Evolutionary conservation across 805 yeast genomes (phyloP), one percentile per base, ranked within the genome.

Genomic region (Candida railenensis): DNA sequence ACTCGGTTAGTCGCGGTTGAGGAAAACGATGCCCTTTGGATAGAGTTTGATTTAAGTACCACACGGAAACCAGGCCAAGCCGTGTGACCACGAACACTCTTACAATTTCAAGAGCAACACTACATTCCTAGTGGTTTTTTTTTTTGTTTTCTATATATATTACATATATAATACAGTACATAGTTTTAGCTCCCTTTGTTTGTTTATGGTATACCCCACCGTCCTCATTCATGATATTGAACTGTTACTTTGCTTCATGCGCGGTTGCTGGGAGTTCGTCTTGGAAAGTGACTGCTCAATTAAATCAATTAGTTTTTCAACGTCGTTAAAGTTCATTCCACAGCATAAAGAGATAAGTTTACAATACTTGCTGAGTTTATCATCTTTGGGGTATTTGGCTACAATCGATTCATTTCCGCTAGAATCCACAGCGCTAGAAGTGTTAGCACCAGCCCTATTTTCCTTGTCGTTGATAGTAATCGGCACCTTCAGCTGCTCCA

Each of bases 321-420:
- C 74, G 39, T 72, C 76, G 32, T 57, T 53, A 44, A 69, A 51
- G 37, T 66, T 54, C 74, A 72, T 68, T 12, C 74, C 77, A 47
- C 76, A 72, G 48, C 76, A 70, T 20, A 66, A 53, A 12, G 76
- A 63, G 5, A 72, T 67, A 46, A 72, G 58, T 48, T 63, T 62
- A 51, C 75, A 68, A 51, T 72, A 72, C 50, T 72, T 72, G 55
- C 61, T 60, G 28, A 71, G 57, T 40, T 59, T 61, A 47, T 69
- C 73, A 34, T 62, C 63, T 4, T 57, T 48, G 2, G 72, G 63
- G 46, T 57, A 63, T 40, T 52, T 52, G 21, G 62, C 52, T 15
- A 61, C 56, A 14, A 56, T 50, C 16, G 64, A 56, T n/a, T 36
- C 14, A n/a, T n/a, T n/a, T 25, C 11, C 30, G 30, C 30, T 11